These are phyloP conservation scores for Penicillium robsamsonii DNA, from an alignment of 495 filamentous ascomycete genomes.

Conservation along the genomic window DNA sequence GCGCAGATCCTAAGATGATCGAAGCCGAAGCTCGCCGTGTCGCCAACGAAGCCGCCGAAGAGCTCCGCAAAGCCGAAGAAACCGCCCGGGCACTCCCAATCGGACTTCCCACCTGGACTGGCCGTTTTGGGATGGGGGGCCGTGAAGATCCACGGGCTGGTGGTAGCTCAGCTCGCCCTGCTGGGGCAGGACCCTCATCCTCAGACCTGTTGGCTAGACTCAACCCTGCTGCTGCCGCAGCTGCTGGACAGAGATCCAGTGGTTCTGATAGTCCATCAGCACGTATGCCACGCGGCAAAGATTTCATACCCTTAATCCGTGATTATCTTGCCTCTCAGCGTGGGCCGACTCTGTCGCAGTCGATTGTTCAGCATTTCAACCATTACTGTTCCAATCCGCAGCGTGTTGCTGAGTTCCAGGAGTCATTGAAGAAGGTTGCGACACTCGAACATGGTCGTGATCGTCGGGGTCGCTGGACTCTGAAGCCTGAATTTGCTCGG, in stretches of 20 bases:
- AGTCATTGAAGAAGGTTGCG: conserved; percentile 59
- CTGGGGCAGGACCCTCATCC: conserved; percentile 50
- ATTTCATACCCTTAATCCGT: conserved; percentile 72
- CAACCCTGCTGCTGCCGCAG: conserved; percentile 33
- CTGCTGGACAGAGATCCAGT: conserved; percentile 25
- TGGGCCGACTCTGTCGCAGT: conserved; percentile 68
- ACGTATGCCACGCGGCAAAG: conserved; percentile 36
- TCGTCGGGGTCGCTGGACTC: conserved; percentile 58
- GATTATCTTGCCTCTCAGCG: conserved; percentile 70
- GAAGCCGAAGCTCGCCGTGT: conserved; percentile 77
- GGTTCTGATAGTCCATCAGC: conserved; percentile 26
- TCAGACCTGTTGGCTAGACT: conserved; percentile 59
- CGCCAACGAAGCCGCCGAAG: conserved; percentile 71
- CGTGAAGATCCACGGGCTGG: conserved; percentile 38
- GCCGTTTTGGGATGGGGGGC: conserved; percentile 72
- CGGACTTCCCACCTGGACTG: conserved; percentile 93
- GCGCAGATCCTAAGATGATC: conserved; percentile 68
- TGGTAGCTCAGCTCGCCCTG: conserved; percentile 36
- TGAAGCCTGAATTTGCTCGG: conserved; percentile 57
- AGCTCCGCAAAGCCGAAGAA: conserved; percentile 70
- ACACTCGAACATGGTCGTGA: conserved; percentile 49
- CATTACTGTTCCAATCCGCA: conserved; percentile 55
- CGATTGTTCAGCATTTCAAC: conserved; percentile 78
- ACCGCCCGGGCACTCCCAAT: conserved; percentile 67
- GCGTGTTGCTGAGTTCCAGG: conserved; percentile 60